Percentiles rank a stretch among this genome's conserved stretches.
phyloP scores from a whole-genome alignment of 106 monocot genomes.

The Vanilla planifolia region DNA sequence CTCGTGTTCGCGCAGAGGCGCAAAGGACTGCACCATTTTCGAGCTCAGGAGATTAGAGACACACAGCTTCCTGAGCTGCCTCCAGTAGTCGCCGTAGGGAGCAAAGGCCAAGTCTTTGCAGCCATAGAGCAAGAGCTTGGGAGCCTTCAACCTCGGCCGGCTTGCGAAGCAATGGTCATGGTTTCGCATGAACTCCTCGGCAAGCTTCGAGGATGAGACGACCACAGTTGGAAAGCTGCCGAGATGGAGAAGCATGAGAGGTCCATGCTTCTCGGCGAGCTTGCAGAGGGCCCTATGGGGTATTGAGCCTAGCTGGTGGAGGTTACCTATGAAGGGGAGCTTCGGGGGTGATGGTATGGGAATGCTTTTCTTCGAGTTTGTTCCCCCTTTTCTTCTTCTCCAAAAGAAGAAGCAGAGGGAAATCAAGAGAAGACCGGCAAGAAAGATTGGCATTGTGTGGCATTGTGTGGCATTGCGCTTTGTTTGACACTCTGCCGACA shows the following conservation, averaged over 20 bases:
- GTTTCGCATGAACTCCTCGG: conserved; percentile 14
- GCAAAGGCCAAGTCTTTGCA: conserved; percentile 10
- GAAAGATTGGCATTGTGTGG: too few relatives aligned
- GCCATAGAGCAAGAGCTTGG: neutral
- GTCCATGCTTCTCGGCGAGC: conserved; percentile 19
- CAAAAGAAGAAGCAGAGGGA: neutral
- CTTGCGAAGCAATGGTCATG: conserved; percentile 13
- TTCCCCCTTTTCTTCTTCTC: neutral
- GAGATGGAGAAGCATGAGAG: conserved; percentile 29
- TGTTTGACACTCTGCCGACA: too few relatives aligned
- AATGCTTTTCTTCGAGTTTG: too few relatives aligned
- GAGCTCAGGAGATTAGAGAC: conserved; percentile 9
- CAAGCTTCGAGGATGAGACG: conserved; percentile 19
- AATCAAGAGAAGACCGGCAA: neutral
- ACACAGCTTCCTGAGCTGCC: conserved; percentile 12
- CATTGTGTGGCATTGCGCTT: too few relatives aligned
- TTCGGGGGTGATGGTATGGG: conserved; percentile 18
- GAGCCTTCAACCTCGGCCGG: neutral
- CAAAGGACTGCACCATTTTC: conserved; percentile 6
- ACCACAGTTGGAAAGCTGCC: conserved; percentile 17
- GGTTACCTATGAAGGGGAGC: conserved; percentile 27
- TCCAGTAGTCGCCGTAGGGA: conserved; percentile 27
- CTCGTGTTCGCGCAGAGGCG: conserved; percentile 1
- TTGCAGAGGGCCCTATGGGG: conserved; percentile 4
- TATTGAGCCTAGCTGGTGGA: conserved; percentile 11